Evolutionary conservation across 2,329 filamentous ascomycete genomes (phyloP).

Genomic region (Chrysoporthe austroafricana): DNA sequence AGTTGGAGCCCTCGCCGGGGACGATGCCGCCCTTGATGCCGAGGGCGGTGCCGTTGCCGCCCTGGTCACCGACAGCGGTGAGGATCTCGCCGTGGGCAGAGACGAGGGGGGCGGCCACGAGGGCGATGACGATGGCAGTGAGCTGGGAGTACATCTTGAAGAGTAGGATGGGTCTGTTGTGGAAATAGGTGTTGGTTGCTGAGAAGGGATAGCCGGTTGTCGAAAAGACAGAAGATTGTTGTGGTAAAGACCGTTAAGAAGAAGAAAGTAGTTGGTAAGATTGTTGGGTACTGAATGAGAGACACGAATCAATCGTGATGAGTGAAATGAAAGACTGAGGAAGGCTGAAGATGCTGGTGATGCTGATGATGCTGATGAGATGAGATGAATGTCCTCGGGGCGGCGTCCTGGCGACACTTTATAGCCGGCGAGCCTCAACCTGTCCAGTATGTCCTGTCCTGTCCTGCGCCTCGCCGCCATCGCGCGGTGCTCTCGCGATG

Average conservation of each 20-base stretch:
- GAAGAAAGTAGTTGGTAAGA: background rate
- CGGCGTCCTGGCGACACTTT: background rate
- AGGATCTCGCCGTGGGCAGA: constrained; percentile 37
- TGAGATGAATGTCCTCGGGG: constrained; percentile 1
- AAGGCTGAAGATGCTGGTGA: constrained; percentile 20
- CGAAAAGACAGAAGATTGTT: background rate
- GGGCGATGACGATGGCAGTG: constrained; percentile 24
- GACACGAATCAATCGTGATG: constrained; percentile 23
- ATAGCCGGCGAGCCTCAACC: constrained; percentile 6
- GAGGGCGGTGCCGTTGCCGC: constrained; percentile 45
- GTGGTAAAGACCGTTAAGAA: constrained; percentile 16
- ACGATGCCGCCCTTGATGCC: constrained; percentile 43
- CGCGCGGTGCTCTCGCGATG: background rate
- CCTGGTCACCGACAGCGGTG: constrained; percentile 37
- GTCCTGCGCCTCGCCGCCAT: background rate
- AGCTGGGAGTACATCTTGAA: constrained; percentile 33
- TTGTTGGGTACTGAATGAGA: constrained; percentile 15
- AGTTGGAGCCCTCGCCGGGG: constrained; percentile 32
- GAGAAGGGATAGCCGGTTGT: background rate
- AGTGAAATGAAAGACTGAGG: constrained; percentile 1
- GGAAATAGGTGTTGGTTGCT: background rate
- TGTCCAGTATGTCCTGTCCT: too few species aligned
- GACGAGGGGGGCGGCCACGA: constrained; percentile 34
- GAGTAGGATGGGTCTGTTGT: background rate
- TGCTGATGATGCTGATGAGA: constrained; percentile 15